Evolutionary conservation across 208 protist genomes (phyloP), one percentile per base, ranked within the genome.

Genomic region (Balamuthia mandrillaris): DNA sequence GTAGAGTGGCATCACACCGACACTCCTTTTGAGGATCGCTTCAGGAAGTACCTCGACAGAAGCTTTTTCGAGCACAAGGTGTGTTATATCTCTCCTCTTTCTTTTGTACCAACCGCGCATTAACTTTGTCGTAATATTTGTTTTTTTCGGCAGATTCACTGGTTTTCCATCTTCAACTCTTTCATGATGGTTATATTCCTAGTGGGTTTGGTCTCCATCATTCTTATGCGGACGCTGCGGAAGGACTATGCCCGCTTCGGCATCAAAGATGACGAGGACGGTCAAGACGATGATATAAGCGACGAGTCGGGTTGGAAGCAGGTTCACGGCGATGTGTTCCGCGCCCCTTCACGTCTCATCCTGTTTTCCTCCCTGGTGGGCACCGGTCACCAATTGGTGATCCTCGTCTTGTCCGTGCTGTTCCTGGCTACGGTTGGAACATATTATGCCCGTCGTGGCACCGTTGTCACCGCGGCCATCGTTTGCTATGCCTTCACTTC

Each of bases 281-380:
- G 24, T 7, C 84, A 87, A 85, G 87, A 89, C 6, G 82, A 39
- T 70, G 93, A 39, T 60, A 91, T 94, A 27, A 84, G 75, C 1
- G 96, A 96, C 65, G 94, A 96, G 61, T 96, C 87, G 29, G 91
- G 92, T 0, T 98, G 97, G 97, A 98, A 98, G 92, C 96, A 98
- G 3, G 85, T 98, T 12, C 93, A 97, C 90, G 96, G 94, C 7
- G 97, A 98, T 82, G 96, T 98, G 5, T 98, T 98, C 91, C 96
- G 97, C 6, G 88, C 92, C 0, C 97, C 97, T 6, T 47, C 89
- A 49, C 77, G 91, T 42, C 92, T 94, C 12, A 85, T 86, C 29
- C 88, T 95, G 68, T 89, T 98, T 7, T 84, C 92, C 33, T 90
- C 96, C 60, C 87, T 96, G 9, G 91, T 96, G 9, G 96, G 96